Evolutionary conservation across 2,329 filamentous ascomycete genomes (phyloP).

Genomic region (Tolypocladium tropicale): DNA sequence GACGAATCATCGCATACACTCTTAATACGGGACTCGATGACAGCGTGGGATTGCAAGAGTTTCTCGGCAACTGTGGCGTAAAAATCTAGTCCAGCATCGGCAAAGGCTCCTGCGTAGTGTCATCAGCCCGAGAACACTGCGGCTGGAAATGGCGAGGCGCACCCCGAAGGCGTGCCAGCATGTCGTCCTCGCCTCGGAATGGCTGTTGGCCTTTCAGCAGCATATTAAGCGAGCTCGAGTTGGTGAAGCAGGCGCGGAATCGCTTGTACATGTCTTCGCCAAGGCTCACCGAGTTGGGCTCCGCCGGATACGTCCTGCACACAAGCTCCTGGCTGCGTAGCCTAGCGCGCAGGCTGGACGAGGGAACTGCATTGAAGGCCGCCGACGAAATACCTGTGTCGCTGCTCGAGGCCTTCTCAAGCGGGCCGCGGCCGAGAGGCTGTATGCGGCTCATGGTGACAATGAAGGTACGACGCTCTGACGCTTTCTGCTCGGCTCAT

Average conservation of each 20-base stretch:
- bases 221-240: neutral
- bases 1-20: constrained; percentile 10
- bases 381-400: neutral
- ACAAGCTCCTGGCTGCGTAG: constrained; percentile 13
- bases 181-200: neutral
- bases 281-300: neutral
- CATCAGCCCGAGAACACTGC: neutral
- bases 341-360: constrained; percentile 16
- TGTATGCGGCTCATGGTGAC: neutral
- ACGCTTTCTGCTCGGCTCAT: neutral
- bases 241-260: constrained; percentile 12
- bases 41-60: constrained; percentile 11
- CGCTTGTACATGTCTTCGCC: constrained; percentile 12
- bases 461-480: neutral
- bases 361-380: constrained; percentile 4
- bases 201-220: neutral
- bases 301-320: neutral
- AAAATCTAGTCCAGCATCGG: constrained; percentile 10
- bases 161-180: constrained; percentile 11
- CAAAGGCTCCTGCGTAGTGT: constrained; percentile 10
- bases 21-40: constrained; percentile 11
- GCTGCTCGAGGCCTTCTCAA: neutral
- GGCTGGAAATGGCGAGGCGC: neutral
- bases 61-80: constrained; percentile 9
- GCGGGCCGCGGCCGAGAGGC: neutral